Conservation (phyloP, 306 rosid genomes). For the Cyclanthera cordifolia region DNA sequence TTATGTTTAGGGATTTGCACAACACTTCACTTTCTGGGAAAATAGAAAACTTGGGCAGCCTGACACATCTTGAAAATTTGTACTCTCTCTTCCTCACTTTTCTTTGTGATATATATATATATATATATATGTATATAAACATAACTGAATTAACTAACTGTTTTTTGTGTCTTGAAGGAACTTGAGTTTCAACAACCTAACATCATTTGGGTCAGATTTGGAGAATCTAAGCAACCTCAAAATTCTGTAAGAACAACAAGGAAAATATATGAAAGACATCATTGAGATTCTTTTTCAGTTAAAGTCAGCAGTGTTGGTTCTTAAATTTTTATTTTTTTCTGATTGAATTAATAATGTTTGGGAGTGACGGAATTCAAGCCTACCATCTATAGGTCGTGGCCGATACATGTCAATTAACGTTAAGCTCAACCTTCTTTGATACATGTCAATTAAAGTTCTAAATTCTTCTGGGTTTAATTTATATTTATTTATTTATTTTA, state of each 20-base stretch:
- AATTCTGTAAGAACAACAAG: constrained; percentile 47
- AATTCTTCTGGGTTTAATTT: no score
- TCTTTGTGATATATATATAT: neutral
- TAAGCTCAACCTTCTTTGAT: no score
- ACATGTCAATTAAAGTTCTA: no score
- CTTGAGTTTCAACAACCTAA: constrained; percentile 68
- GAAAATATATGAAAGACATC: neutral
- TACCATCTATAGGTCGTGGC: no score
- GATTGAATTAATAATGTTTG: no score
- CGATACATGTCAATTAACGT: no score
- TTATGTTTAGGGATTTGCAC: constrained; percentile 64
- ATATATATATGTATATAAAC: constrained; percentile 5
- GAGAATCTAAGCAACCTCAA: constrained; percentile 58
- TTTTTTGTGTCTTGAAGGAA: constrained; percentile 39
- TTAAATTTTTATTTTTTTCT: neutral
- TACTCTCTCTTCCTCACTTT: constrained; percentile 22
- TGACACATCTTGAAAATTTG: constrained; percentile 70
- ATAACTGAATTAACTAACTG: neutral
- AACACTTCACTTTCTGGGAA: constrained; percentile 70
- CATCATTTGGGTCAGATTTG: constrained; percentile 60
- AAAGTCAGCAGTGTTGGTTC: neutral
- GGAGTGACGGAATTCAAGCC: no score
- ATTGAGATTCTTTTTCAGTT: neutral
- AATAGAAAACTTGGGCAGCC: constrained; percentile 65
- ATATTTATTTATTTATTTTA: neutral